Conservation (phyloP, 176 grass and related monocot genomes). For the Thalia dealbata region DNA sequence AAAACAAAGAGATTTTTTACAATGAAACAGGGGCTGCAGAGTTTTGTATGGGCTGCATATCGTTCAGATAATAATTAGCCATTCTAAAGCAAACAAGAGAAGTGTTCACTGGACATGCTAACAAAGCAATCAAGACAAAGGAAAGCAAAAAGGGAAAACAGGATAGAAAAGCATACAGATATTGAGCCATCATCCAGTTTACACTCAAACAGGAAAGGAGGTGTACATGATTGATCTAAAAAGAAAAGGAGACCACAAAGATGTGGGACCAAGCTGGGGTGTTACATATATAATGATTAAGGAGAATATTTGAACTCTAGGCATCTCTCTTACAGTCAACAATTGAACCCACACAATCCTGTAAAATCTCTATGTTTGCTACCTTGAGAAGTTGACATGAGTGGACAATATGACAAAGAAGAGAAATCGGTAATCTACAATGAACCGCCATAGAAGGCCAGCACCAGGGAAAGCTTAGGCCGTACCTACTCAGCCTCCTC, state of each 20-base stretch:
- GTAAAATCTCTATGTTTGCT: no score
- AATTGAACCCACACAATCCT: background rate
- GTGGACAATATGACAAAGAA: no score
- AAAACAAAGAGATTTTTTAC: no score
- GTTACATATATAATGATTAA: background rate
- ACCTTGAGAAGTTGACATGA: no score
- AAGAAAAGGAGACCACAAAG: background rate
- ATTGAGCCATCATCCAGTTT: background rate
- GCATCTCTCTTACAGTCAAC: slow-evolving; percentile 16
- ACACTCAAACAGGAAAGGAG: background rate
- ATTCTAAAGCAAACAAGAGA: background rate
- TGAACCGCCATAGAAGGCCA: background rate
- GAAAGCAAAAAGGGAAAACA: background rate
- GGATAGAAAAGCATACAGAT: background rate
- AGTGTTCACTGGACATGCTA: background rate
- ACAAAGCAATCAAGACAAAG: background rate
- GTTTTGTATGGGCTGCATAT: no score
- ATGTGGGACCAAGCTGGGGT: background rate
- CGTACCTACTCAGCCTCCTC: slow-evolving; percentile 48
- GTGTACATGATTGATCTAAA: background rate
- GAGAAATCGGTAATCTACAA: slow-evolving; percentile 11
- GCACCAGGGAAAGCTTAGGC: background rate
- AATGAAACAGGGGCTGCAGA: no score
- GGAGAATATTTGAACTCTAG: slow-evolving; percentile 3
- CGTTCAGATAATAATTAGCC: no score